Percentiles rank a stretch among this genome's conserved stretches.
Evolutionary conservation across 805 yeast genomes (phyloP).

Genomic region (Candida nitratophila): DNA sequence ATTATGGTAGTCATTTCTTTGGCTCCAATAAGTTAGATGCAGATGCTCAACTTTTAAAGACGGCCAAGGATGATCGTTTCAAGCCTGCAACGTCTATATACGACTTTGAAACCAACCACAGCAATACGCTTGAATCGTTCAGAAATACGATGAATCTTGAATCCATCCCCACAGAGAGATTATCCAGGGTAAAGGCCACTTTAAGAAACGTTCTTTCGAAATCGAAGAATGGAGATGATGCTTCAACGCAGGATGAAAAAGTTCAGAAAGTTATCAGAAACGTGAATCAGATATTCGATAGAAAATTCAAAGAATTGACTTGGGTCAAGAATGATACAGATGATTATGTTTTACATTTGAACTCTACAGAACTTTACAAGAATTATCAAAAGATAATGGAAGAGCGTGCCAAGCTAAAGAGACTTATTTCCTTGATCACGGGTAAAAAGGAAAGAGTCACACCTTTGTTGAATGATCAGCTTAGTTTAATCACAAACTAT

Average conservation of each 20-base stretch:
- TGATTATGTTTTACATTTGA: slow-evolving; percentile 23
- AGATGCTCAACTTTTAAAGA: slow-evolving; percentile 15
- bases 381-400: slow-evolving; percentile 37
- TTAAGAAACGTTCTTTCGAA: neutral
- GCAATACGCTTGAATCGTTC: neutral
- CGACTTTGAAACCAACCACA: neutral
- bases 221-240: neutral
- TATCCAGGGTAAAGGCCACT: neutral
- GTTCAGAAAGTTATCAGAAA: neutral
- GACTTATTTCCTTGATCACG: slow-evolving; percentile 27
- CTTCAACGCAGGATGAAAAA: neutral
- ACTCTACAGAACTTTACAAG: slow-evolving; percentile 26
- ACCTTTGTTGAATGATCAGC: slow-evolving; percentile 26
- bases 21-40: slow-evolving; percentile 4
- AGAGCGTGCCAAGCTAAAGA: slow-evolving; percentile 32
- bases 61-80: slow-evolving; percentile 2
- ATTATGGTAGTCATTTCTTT: slow-evolving; percentile 23
- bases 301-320: slow-evolving; percentile 22
- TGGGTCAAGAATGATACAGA: slow-evolving; percentile 24
- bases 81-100: neutral
- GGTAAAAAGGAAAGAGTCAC: slow-evolving; percentile 27
- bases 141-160: slow-evolving; percentile 1
- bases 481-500: slow-evolving; percentile 24
- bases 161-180: neutral
- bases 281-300: slow-evolving; percentile 12